phyloP scores from a whole-genome alignment of 2,329 filamentous ascomycete species.

The Sclerotinia glacialis region DNA sequence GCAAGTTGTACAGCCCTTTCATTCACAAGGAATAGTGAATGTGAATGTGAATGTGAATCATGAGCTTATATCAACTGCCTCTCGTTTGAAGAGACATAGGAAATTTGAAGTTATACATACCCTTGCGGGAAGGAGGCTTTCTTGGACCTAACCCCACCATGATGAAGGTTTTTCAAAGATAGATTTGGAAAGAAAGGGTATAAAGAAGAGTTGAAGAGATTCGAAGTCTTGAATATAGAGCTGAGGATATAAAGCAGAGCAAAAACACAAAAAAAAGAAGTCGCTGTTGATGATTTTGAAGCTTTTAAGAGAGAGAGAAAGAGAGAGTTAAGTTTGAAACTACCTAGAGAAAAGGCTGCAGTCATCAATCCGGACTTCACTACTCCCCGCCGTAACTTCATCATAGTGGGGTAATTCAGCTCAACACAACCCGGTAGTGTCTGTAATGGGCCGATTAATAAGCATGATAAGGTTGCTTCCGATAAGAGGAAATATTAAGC shows the following conservation, averaged over 20 bases:
- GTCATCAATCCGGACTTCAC: not conserved
- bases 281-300: not conserved
- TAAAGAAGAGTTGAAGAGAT: not conserved
- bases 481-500: not conserved
- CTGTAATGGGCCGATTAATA: not conserved
- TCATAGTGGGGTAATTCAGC: constrained; percentile 2
- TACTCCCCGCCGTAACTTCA: constrained; percentile 5
- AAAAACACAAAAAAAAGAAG: not conserved
- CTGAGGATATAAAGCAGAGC: constrained; percentile 5
- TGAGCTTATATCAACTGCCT: too few species aligned
- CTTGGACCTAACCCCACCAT: constrained; percentile 66
- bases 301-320: not conserved
- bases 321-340: too few species aligned
- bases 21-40: not conserved
- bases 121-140: constrained; percentile 67
- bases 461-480: not conserved
- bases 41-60: constrained; percentile 2
- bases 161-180: constrained; percentile 29
- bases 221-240: not conserved
- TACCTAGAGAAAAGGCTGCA: not conserved
- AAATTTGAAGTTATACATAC: constrained; percentile 49
- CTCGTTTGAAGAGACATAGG: not conserved
- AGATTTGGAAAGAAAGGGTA: not conserved
- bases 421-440: not conserved
- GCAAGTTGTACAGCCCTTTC: not conserved